Conservation (phyloP, 129 eudicot genomes). For the Flaveria ramosissima region DNA sequence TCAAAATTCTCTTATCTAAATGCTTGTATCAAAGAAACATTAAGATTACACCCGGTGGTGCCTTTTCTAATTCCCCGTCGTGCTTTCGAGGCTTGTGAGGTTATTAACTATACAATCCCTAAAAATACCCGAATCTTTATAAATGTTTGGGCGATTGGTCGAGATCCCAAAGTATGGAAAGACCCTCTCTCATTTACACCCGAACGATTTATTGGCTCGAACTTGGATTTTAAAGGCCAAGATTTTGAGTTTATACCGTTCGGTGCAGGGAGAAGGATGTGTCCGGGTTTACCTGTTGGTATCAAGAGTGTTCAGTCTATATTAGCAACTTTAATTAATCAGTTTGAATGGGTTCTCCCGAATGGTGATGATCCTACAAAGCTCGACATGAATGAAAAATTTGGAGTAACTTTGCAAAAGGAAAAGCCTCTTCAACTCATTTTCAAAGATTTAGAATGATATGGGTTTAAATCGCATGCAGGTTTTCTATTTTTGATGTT, state of each 20-base stretch:
- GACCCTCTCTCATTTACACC: slow-evolving; percentile 34
- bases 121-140: slow-evolving; percentile 17
- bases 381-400: slow-evolving; percentile 46
- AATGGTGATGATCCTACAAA: slow-evolving; percentile 12
- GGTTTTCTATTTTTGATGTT: too few relatives aligned
- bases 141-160: slow-evolving; percentile 36
- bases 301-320: slow-evolving; percentile 25
- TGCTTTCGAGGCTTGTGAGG: slow-evolving; percentile 16
- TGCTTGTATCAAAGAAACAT: slow-evolving; percentile 32
- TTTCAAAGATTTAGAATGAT: background rate
- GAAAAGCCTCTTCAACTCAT: slow-evolving; percentile 39
- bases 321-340: slow-evolving; percentile 35
- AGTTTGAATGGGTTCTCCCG: slow-evolving; percentile 36
- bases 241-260: slow-evolving; percentile 31
- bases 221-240: slow-evolving; percentile 24
- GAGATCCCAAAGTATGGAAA: slow-evolving; percentile 31
- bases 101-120: slow-evolving; percentile 39
- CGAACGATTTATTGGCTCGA: slow-evolving; percentile 30
- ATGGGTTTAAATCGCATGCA: background rate
- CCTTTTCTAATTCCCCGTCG: slow-evolving; percentile 31
- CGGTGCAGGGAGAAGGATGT: slow-evolving; percentile 43
- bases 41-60: slow-evolving; percentile 25
- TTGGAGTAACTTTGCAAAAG: slow-evolving; percentile 37
- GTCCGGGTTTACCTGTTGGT: slow-evolving; percentile 32
- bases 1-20: slow-evolving; percentile 11